Conservation (phyloP, 129 eudicot genomes). For the Deinandra increscens region DNA sequence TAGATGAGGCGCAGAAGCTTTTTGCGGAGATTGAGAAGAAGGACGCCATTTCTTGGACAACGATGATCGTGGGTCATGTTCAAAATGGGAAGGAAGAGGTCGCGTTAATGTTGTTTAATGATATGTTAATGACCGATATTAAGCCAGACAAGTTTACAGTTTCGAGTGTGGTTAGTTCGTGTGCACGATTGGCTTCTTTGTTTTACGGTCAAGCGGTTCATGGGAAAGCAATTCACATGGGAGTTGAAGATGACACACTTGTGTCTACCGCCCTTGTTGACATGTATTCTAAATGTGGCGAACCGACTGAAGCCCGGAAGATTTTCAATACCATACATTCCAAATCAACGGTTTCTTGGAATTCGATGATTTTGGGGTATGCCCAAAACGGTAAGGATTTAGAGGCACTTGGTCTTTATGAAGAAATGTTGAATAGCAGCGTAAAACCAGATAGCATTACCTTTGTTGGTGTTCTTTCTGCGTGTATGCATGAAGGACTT, state of each 20-base stretch:
- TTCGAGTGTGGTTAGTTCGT: constrained; percentile 40
- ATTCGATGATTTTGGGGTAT: constrained; percentile 53
- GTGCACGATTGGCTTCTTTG: constrained; percentile 46
- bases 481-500: constrained; percentile 51
- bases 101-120: constrained; percentile 38
- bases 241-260: constrained; percentile 40
- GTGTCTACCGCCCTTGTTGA: constrained; percentile 51
- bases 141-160: constrained; percentile 44
- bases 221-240: constrained; percentile 40
- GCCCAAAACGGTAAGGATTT: constrained; percentile 45
- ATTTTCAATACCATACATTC: constrained; percentile 29
- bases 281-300: constrained; percentile 61
- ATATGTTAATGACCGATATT: constrained; percentile 38
- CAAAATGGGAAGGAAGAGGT: constrained; percentile 46
- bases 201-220: constrained; percentile 43
- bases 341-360: constrained; percentile 50
- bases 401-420: constrained; percentile 37
- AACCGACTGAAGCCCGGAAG: constrained; percentile 32
- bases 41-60: constrained; percentile 45
- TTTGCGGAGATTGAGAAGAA: constrained; percentile 38
- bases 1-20: constrained; percentile 31
- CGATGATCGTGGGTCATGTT: constrained; percentile 44
- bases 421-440: constrained; percentile 38
- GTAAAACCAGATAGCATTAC: constrained; percentile 52
- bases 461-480: constrained; percentile 49